Conservation (phyloP, 2,329 filamentous ascomycete genomes). For the Fusarium mexicanum region DNA sequence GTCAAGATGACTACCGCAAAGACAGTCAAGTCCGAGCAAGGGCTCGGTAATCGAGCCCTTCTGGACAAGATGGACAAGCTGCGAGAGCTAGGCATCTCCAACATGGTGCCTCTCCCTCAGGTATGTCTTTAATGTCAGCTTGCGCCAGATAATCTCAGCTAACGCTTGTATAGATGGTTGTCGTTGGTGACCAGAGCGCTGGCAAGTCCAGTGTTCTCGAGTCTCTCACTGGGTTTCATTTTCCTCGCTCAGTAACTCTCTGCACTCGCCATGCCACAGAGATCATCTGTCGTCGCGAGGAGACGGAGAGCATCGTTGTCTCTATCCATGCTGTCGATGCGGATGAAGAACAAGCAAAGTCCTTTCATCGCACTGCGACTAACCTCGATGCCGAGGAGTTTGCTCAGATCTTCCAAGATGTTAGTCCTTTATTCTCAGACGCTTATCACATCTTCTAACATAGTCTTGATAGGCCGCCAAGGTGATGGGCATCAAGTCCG, state of each 20-base stretch:
- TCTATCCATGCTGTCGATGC: conserved; percentile 50
- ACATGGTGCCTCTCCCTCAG: conserved; percentile 57
- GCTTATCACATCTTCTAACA: not conserved
- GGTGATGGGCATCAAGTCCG: conserved; percentile 55
- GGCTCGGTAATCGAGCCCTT: conserved; percentile 37
- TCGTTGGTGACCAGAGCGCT: conserved; percentile 86
- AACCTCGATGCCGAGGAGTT: conserved; percentile 46
- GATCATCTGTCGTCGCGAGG: conserved; percentile 55
- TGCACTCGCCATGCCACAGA: conserved; percentile 62
- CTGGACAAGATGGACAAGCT: conserved; percentile 54
- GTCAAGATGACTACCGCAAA: conserved; percentile 14
- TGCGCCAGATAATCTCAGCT: not conserved
- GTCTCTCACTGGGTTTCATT: conserved; percentile 62
- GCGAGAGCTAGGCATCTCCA: conserved; percentile 52
- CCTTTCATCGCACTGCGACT: conserved; percentile 43
- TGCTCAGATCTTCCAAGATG: conserved; percentile 52
- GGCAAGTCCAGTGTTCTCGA: conserved; percentile 88
- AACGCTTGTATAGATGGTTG: conserved; percentile 70
- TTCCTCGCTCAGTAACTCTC: conserved; percentile 55
- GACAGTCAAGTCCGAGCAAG: not conserved
- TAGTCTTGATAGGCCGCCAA: conserved; percentile 49
- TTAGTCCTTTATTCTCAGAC: conserved; percentile 17
- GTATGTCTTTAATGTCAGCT: conserved; percentile 51
- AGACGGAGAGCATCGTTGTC: conserved; percentile 48
- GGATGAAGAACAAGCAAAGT: conserved; percentile 6